Evolutionary conservation across 495 filamentous ascomycete species (phyloP).

Genomic region (Aspergillus carlsbadensis): DNA sequence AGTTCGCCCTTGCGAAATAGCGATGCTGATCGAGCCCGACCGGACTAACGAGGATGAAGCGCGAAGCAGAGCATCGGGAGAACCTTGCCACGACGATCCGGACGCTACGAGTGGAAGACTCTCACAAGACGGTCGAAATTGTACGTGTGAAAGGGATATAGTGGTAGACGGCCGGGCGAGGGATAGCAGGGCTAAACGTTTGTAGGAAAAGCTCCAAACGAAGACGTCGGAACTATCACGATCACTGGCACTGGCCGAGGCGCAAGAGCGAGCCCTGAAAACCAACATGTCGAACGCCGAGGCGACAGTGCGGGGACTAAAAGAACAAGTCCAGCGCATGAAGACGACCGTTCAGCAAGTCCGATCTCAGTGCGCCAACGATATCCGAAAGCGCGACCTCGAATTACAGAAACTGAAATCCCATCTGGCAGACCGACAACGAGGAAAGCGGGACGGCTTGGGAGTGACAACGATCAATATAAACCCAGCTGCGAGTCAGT

Average conservation of each 20-base stretch:
- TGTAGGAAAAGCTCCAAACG: constrained; percentile 60
- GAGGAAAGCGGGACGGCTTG: constrained; percentile 50
- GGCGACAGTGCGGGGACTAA: constrained; percentile 61
- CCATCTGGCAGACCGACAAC: constrained; percentile 61
- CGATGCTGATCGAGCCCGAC: not conserved
- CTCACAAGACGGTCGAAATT: constrained; percentile 64
- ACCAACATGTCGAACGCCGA: constrained; percentile 71
- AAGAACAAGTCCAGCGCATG: constrained; percentile 76
- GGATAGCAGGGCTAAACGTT: constrained; percentile 15
- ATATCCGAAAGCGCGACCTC: constrained; percentile 86
- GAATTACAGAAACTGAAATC: constrained; percentile 86
- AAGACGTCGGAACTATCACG: constrained; percentile 71
- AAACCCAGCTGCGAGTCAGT: constrained; percentile 38
- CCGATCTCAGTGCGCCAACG: constrained; percentile 82
- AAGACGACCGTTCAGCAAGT: constrained; percentile 79
- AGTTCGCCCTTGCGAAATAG: constrained; percentile 31
- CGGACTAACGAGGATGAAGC: constrained; percentile 48
- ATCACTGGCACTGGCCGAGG: constrained; percentile 69
- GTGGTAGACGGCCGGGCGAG: not conserved
- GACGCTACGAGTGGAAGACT: constrained; percentile 66
- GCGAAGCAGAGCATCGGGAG: constrained; percentile 83
- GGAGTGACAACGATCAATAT: constrained; percentile 52
- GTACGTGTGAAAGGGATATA: constrained; percentile 22
- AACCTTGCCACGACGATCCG: constrained; percentile 76
- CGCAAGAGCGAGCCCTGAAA: constrained; percentile 68